Evolutionary conservation across 2,329 filamentous ascomycete species (phyloP).

Genomic region (Emmonsia crescens): DNA sequence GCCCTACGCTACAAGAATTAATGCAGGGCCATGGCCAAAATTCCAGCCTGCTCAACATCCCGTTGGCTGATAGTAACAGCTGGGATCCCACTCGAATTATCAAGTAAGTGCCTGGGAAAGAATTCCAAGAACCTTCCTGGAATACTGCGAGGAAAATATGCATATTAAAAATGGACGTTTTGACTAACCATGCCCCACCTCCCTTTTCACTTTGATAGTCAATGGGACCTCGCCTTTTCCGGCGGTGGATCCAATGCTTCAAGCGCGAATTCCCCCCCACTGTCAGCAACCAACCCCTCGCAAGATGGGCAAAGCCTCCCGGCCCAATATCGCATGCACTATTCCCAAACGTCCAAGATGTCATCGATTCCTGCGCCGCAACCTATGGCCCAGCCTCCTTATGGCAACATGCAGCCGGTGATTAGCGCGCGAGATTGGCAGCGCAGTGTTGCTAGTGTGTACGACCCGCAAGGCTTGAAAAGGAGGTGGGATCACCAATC

Average conservation of each 20-base stretch:
- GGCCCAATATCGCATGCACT: conserved; percentile 1
- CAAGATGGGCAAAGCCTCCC: conserved; percentile 17
- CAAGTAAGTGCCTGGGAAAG: conserved; percentile 53
- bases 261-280: conserved; percentile 32
- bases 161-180: background rate
- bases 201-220: conserved; percentile 41
- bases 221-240: conserved; percentile 93
- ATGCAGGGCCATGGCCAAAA: conserved; percentile 27
- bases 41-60: conserved; percentile 41
- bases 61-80: conserved; percentile 53
- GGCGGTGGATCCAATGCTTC: conserved; percentile 43
- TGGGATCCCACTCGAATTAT: conserved; percentile 88
- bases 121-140: background rate
- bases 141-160: background rate
- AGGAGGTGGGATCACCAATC: conserved; percentile 28
- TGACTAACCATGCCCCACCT: background rate
- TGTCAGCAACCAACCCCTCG: conserved; percentile 24
- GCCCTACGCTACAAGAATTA: conserved; percentile 53
- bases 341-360: conserved; percentile 4
- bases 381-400: conserved; percentile 24
- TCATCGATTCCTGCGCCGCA: conserved; percentile 24
- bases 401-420: conserved; percentile 17
- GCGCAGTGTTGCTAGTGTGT: conserved; percentile 39
- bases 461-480: conserved; percentile 36
- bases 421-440: conserved; percentile 39